A percentile compares a stretch with the other conserved stretches of the same genome.
These are phyloP conservation scores for Hypoxylon intermedium DNA, from an alignment of 495 filamentous ascomycete genomes.

Conservation along the genomic window DNA sequence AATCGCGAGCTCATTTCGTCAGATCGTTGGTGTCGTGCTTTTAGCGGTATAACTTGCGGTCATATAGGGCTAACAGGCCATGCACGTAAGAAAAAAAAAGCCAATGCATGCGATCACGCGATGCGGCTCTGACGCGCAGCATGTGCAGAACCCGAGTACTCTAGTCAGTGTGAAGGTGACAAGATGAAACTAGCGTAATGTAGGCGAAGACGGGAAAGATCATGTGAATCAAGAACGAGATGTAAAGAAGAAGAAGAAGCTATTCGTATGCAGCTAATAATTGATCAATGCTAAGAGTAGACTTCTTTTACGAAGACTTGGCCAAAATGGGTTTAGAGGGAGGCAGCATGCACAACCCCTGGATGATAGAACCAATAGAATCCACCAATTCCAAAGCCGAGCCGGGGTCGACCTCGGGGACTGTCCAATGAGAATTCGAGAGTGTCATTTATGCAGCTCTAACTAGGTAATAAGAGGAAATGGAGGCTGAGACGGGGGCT, in stretches of 20 bases:
- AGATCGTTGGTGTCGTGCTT: no score
- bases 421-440: background rate
- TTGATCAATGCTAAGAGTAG: slow-evolving; percentile 10
- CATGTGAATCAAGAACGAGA: background rate
- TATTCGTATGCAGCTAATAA: background rate
- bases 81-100: background rate
- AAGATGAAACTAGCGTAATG: background rate
- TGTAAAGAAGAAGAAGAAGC: slow-evolving; percentile 5
- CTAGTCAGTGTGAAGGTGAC: background rate
- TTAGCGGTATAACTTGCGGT: background rate
- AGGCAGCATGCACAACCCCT: slow-evolving; percentile 4
- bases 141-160: no score
- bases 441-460: background rate
- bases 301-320: slow-evolving; percentile 6
- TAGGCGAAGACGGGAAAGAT: no score
- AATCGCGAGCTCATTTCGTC: no score
- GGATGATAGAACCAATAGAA: slow-evolving; percentile 16
- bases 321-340: slow-evolving; percentile 11
- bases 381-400: background rate
- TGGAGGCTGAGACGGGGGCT: slow-evolving; percentile 34
- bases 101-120: background rate
- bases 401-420: slow-evolving; percentile 7
- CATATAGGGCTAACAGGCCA: background rate
- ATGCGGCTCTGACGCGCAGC: background rate
- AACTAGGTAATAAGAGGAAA: slow-evolving; percentile 2